Evolutionary conservation across 257 asterid species (phyloP).

Genomic region (Nicotiana noctiflora): DNA sequence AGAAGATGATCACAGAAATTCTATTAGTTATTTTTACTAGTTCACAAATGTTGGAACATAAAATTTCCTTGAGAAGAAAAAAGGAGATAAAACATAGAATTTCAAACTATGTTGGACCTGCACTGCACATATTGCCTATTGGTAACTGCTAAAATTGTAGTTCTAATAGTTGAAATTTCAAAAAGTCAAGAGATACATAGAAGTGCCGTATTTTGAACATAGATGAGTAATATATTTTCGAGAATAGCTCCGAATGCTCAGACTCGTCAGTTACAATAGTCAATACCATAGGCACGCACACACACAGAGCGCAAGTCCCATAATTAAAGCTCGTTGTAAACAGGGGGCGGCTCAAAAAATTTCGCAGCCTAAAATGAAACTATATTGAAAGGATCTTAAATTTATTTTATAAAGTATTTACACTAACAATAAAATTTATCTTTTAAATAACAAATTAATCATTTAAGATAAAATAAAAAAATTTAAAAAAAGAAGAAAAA

Average conservation of each 20-base stretch:
- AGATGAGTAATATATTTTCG: background rate
- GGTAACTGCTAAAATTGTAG: background rate
- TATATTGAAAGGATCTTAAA: too few species aligned
- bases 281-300: constrained; percentile 17
- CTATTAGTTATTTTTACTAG: background rate
- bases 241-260: constrained; percentile 25
- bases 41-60: background rate
- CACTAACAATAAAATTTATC: too few species aligned
- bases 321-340: background rate
- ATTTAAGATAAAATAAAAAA: too few species aligned
- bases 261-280: constrained; percentile 37
- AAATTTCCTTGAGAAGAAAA: background rate
- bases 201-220: too few species aligned
- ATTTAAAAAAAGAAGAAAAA: too few species aligned
- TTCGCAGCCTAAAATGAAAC: too few species aligned
- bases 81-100: background rate
- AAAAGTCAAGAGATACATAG: background rate
- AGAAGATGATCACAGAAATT: too few species aligned
- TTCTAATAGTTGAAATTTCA: background rate
- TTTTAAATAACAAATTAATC: too few species aligned
- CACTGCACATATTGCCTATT: background rate
- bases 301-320: too few species aligned
- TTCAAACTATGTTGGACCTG: background rate
- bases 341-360: too few species aligned
- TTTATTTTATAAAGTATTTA: too few species aligned